phyloP scores from a whole-genome alignment of 805 yeast genomes.

The Candida maesae region DNA sequence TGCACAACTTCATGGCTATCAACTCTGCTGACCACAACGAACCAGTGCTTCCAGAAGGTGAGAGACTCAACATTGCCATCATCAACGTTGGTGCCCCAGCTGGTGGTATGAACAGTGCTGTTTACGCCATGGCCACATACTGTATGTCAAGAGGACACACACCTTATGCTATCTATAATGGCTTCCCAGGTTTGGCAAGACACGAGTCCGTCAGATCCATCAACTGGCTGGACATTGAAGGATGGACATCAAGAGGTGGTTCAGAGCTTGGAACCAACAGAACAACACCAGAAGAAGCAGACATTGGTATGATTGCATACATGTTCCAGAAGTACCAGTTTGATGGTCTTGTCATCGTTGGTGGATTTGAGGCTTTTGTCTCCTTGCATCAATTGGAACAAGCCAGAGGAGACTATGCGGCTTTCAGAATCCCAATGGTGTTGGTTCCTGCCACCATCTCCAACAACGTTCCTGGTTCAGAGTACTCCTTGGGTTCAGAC shows the following conservation, averaged over 20 bases:
- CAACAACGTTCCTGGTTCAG: conserved; percentile 97
- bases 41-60: conserved; percentile 54
- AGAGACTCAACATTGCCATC: conserved; percentile 74
- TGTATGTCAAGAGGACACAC: conserved; percentile 84
- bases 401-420: conserved; percentile 77
- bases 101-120: conserved; percentile 90
- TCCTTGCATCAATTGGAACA: conserved; percentile 77
- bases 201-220: conserved; percentile 79
- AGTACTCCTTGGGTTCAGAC: conserved; percentile 91
- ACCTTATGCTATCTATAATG: conserved; percentile 88
- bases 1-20: conserved; percentile 63
- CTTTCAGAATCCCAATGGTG: conserved; percentile 91
- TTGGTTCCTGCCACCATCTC: conserved; percentile 94
- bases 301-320: conserved; percentile 87
- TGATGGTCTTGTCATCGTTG: conserved; percentile 87
- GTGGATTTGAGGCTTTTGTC: conserved; percentile 96
- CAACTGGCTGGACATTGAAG: conserved; percentile 81
- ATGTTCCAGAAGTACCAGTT: conserved; percentile 84
- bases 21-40: conserved; percentile 64
- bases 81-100: conserved; percentile 97
- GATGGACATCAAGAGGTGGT: conserved; percentile 89
- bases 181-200: conserved; percentile 86
- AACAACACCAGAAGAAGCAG: conserved; percentile 31
- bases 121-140: conserved; percentile 67
- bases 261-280: conserved; percentile 97